These are phyloP conservation scores for Spencermartinsiella europaea DNA, from an alignment of 805 yeast genomes.

Conservation along the genomic window DNA sequence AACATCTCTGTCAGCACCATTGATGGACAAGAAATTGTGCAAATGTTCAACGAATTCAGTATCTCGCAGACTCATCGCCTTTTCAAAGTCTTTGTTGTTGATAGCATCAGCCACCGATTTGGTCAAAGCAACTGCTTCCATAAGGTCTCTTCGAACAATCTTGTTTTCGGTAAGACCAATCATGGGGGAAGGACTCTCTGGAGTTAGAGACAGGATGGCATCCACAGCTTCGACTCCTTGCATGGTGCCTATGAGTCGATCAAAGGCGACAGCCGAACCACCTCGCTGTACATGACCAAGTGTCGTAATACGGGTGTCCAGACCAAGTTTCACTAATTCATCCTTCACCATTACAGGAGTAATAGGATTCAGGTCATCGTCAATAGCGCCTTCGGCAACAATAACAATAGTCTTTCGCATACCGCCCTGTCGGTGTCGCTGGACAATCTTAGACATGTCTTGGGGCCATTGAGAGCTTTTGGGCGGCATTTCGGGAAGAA, in stretches of 20 bases:
- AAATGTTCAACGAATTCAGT: slow-evolving; percentile 80
- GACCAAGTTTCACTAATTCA: slow-evolving; percentile 74
- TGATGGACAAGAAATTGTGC: slow-evolving; percentile 64
- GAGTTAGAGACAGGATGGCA: slow-evolving; percentile 83
- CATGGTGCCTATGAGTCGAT: slow-evolving; percentile 83
- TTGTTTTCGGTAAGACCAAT: slow-evolving; percentile 87
- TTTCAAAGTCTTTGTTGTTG: slow-evolving; percentile 67
- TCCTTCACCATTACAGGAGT: slow-evolving; percentile 76
- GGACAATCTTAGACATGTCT: slow-evolving; percentile 68
- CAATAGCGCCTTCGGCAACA: slow-evolving; percentile 98
- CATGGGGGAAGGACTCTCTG: slow-evolving; percentile 90
- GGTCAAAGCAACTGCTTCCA: slow-evolving; percentile 86
- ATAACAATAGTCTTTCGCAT: slow-evolving; percentile 92
- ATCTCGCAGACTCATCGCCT: slow-evolving; percentile 84
- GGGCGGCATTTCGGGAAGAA: slow-evolving; percentile 94
- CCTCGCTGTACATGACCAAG: slow-evolving; percentile 98
- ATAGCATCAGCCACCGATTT: slow-evolving; percentile 90
- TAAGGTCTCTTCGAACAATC: slow-evolving; percentile 74
- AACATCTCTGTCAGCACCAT: slow-evolving; percentile 60
- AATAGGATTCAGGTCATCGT: slow-evolving; percentile 72
- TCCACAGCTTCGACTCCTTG: slow-evolving; percentile 98
- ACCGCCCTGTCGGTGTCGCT: slow-evolving; percentile 78
- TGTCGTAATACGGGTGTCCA: slow-evolving; percentile 92
- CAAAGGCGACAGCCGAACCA: slow-evolving; percentile 96
- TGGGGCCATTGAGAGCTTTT: slow-evolving; percentile 68